These are phyloP conservation scores for Coniella lustricola DNA, from an alignment of 2,329 filamentous ascomycete genomes.

Conservation along the genomic window DNA sequence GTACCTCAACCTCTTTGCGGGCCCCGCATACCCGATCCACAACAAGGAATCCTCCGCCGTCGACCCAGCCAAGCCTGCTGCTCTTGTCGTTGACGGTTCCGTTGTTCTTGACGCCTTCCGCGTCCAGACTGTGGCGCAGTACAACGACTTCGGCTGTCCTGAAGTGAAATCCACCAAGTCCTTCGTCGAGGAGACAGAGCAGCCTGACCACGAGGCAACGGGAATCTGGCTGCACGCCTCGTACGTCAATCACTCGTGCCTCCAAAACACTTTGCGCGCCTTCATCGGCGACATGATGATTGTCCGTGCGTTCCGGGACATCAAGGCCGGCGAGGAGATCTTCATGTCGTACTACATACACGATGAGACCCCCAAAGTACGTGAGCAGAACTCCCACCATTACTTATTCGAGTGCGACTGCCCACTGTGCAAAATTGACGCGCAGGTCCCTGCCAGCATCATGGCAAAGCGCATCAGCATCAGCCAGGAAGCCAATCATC, in stretches of 20 bases:
- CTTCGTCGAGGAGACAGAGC: neutral
- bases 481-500: conserved; percentile 17
- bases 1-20: conserved; percentile 16
- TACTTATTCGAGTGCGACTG: conserved; percentile 34
- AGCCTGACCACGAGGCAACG: neutral
- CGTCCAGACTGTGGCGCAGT: conserved; percentile 11
- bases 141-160: conserved; percentile 17
- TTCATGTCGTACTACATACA: conserved; percentile 11
- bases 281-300: conserved; percentile 27
- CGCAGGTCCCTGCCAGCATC: conserved; percentile 10
- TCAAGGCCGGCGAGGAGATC: conserved; percentile 31
- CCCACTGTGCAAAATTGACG: conserved; percentile 29
- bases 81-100: conserved; percentile 10
- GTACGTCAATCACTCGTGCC: conserved; percentile 26
- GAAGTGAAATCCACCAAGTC: neutral
- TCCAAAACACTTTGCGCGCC: conserved; percentile 25
- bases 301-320: conserved; percentile 29
- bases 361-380: neutral
- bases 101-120: conserved; percentile 17
- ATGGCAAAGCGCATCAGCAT: conserved; percentile 20
- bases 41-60: too few species aligned
- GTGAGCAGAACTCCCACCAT: neutral
- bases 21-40: conserved; percentile 3
- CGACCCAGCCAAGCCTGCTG: neutral
- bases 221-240: conserved; percentile 26